Percentiles rank a stretch among this genome's conserved stretches.
phyloP scores from a whole-genome alignment of 2,329 filamentous ascomycete genomes.

The Xylariaceae sp. region DNA sequence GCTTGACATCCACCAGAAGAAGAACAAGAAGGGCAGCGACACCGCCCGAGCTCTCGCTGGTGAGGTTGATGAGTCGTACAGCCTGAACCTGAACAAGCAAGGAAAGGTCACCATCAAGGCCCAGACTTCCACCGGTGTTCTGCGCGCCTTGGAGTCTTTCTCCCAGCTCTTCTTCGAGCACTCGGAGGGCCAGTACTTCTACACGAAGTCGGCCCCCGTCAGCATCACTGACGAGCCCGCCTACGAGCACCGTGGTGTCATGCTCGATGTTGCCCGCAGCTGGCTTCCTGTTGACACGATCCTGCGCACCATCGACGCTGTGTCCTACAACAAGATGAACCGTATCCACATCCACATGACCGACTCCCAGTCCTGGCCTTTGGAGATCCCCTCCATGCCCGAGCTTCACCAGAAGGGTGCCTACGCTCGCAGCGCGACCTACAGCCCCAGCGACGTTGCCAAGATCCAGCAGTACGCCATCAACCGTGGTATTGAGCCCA shows the following conservation, averaged over 20 bases:
- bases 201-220: constrained; percentile 67
- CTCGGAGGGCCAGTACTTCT: constrained; percentile 52
- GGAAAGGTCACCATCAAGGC: constrained; percentile 61
- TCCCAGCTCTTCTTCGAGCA: constrained; percentile 74
- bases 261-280: constrained; percentile 71
- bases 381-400: constrained; percentile 72
- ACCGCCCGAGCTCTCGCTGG: constrained; percentile 56
- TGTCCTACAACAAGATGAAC: constrained; percentile 79
- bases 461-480: constrained; percentile 66
- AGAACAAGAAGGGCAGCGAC: constrained; percentile 51
- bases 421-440: constrained; percentile 62
- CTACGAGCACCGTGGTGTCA: constrained; percentile 72
- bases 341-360: constrained; percentile 75
- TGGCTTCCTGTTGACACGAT: constrained; percentile 65
- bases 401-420: constrained; percentile 67
- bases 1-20: constrained; percentile 59
- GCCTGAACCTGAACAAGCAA: constrained; percentile 51
- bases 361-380: constrained; percentile 79
- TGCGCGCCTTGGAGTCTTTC: constrained; percentile 71
- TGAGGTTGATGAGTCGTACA: constrained; percentile 71
- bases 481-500: constrained; percentile 62
- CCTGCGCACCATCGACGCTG: constrained; percentile 67
- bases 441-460: constrained; percentile 59
- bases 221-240: constrained; percentile 66
- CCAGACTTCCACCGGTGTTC: constrained; percentile 60